phyloP scores from a whole-genome alignment of 345 rosid species.

The Eutrema yunnanense region DNA sequence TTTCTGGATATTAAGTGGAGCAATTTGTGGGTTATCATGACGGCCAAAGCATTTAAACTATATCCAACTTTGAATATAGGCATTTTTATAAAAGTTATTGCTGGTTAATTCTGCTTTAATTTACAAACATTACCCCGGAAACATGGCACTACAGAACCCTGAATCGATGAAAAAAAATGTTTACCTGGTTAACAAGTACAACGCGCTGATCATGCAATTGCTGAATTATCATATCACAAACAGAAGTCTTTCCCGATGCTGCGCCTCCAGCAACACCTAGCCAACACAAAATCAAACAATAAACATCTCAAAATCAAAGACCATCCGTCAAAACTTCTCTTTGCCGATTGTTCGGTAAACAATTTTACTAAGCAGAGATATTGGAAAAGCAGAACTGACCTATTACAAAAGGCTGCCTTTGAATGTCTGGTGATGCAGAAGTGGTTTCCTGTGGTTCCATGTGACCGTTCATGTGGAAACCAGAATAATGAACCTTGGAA shows the following conservation, averaged over 20 bases:
- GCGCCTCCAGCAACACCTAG: constrained; percentile 96
- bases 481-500: constrained; percentile 75
- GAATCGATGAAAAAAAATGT: neutral
- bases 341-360: neutral
- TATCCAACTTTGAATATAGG: neutral
- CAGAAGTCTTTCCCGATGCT: constrained; percentile 95
- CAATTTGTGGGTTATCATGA: neutral
- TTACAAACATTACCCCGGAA: neutral
- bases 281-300: neutral
- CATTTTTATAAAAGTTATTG: neutral
- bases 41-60: neutral
- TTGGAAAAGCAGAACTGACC: constrained; percentile 36
- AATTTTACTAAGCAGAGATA: neutral
- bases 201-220: constrained; percentile 97
- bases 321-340: neutral
- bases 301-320: constrained; percentile 6
- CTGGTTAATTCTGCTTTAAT: neutral
- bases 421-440: constrained; percentile 37
- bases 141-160: neutral
- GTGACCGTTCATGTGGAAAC: constrained; percentile 44
- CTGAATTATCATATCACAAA: constrained; percentile 95
- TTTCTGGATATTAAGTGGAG: neutral
- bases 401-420: constrained; percentile 77
- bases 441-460: constrained; percentile 45
- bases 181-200: constrained; percentile 89